Percentiles rank a stretch among this genome's conserved stretches.
phyloP scores from a whole-genome alignment of 768 basidiomycete genomes.

The Brasilioporus rufonigricans region DNA sequence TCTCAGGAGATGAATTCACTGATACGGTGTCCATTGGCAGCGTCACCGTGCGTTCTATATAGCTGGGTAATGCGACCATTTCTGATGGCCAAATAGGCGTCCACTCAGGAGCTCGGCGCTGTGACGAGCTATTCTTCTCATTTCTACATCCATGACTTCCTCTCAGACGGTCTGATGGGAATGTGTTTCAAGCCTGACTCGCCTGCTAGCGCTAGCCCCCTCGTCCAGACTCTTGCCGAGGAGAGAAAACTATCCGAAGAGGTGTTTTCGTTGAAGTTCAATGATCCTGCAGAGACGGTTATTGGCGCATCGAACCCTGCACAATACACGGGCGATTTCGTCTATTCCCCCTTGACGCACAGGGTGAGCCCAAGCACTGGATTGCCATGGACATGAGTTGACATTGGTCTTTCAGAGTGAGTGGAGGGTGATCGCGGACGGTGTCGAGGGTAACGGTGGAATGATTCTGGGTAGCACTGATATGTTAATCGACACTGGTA shows the following conservation, averaged over 20 bases:
- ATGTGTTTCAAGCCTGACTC: conserved; percentile 32
- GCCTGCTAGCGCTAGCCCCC: conserved; percentile 17
- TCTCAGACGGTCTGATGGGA: conserved; percentile 24
- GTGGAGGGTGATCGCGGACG: too few species aligned
- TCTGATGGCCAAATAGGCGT: conserved; percentile 8
- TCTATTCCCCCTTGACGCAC: too few species aligned
- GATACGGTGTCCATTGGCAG: conserved; percentile 26
- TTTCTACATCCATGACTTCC: background rate
- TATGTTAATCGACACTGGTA: too few species aligned
- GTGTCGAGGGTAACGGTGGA: too few species aligned
- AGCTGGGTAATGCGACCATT: too few species aligned
- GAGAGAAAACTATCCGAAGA: conserved; percentile 13
- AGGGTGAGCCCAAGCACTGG: too few species aligned
- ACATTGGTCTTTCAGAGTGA: too few species aligned
- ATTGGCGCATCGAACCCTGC: conserved; percentile 39
- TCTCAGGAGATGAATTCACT: conserved; percentile 35
- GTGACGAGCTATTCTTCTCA: conserved; percentile 1
- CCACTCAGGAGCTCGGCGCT: conserved; percentile 5
- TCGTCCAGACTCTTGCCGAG: conserved; percentile 29
- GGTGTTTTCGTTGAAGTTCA: conserved; percentile 25
- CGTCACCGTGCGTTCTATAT: background rate
- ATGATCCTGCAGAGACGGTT: conserved; percentile 31
- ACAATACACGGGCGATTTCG: too few species aligned
- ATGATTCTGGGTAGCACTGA: too few species aligned
- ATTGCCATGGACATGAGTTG: too few species aligned